These are phyloP conservation scores for Kwoniella europaea DNA, from an alignment of 768 basidiomycete species.

Conservation along the genomic window DNA sequence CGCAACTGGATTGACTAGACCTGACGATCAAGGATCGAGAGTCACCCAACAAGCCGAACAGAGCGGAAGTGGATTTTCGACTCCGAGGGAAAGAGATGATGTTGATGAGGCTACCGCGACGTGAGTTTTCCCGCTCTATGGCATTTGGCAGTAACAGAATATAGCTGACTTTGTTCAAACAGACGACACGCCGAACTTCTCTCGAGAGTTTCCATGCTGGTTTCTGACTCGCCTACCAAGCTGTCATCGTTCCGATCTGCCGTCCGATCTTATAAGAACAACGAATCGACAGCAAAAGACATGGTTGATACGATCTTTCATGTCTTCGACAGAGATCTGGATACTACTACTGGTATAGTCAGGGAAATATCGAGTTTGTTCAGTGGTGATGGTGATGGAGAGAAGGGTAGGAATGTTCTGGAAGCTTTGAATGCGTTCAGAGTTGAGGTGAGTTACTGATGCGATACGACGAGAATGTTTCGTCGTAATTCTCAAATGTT, in stretches of 20 bases:
- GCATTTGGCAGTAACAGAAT: too few relatives aligned
- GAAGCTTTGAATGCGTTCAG: conserved; percentile 82
- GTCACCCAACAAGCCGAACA: conserved; percentile 8
- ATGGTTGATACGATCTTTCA: conserved; percentile 89
- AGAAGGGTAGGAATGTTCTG: conserved; percentile 75
- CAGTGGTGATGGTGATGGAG: conserved; percentile 70
- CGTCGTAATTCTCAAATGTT: too few relatives aligned
- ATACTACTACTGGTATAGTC: conserved; percentile 66
- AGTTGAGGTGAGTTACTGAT: conserved; percentile 67
- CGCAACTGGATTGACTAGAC: conserved; percentile 46
- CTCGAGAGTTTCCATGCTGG: conserved; percentile 63
- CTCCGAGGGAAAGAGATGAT: conserved; percentile 50
- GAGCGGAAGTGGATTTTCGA: conserved; percentile 41
- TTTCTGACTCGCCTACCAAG: conserved; percentile 57
- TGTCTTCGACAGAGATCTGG: conserved; percentile 69
- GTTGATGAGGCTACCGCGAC: conserved; percentile 53
- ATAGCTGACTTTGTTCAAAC: too few relatives aligned
- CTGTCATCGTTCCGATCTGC: conserved; percentile 66
- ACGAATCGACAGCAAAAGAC: conserved; percentile 80
- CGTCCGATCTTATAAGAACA: conserved; percentile 74
- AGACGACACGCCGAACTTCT: conserved; percentile 73
- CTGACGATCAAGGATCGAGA: neutral
- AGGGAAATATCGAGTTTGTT: conserved; percentile 69
- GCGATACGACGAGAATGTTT: too few relatives aligned
- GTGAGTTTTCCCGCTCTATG: too few relatives aligned